A percentile compares a stretch with the other conserved stretches of the same genome.
phyloP scores from a whole-genome alignment of 73 alveolate species.

The Symbiodinium natans region DNA sequence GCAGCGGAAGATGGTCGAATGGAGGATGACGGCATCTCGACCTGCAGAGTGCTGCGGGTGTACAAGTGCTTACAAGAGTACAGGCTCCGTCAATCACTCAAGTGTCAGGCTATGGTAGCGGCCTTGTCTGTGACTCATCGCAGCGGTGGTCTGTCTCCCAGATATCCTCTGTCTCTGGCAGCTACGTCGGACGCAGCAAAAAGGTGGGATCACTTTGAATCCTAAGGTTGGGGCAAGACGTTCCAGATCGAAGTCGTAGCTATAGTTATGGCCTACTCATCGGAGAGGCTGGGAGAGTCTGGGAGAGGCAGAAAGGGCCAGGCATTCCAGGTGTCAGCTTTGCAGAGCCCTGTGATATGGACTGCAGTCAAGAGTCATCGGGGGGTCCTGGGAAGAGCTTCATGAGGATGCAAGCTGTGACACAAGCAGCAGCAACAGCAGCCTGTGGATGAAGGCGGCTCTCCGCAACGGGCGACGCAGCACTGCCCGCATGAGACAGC shows the following conservation, averaged over 20 bases:
- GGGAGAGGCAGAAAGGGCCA: too few species aligned
- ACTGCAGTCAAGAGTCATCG: too few species aligned
- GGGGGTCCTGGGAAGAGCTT: too few species aligned
- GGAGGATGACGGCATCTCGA: neutral
- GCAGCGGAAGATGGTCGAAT: constrained; percentile 60
- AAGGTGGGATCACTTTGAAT: neutral
- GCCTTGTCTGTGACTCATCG: neutral
- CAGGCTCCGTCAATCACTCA: too few species aligned
- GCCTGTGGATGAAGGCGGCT: constrained; percentile 47
- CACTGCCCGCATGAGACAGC: constrained; percentile 50
- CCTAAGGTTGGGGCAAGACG: constrained; percentile 51
- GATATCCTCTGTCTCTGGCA: neutral
- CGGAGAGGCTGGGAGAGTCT: constrained; percentile 64
- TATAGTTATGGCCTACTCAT: constrained; percentile 71
- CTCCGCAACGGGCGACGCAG: constrained; percentile 78
- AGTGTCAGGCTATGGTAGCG: neutral
- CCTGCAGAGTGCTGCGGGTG: too few species aligned
- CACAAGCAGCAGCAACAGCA: too few species aligned
- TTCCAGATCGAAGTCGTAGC: constrained; percentile 65
- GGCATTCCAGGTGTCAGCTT: too few species aligned
- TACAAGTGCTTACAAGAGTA: neutral
- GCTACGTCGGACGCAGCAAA: too few species aligned
- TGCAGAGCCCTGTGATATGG: too few species aligned
- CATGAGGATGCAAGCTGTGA: too few species aligned
- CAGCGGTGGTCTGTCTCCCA: neutral